Percentiles rank a stretch among this genome's conserved stretches.
Evolutionary conservation across 2,329 filamentous ascomycete genomes (phyloP).

Genomic region (Bisporella sp.): DNA sequence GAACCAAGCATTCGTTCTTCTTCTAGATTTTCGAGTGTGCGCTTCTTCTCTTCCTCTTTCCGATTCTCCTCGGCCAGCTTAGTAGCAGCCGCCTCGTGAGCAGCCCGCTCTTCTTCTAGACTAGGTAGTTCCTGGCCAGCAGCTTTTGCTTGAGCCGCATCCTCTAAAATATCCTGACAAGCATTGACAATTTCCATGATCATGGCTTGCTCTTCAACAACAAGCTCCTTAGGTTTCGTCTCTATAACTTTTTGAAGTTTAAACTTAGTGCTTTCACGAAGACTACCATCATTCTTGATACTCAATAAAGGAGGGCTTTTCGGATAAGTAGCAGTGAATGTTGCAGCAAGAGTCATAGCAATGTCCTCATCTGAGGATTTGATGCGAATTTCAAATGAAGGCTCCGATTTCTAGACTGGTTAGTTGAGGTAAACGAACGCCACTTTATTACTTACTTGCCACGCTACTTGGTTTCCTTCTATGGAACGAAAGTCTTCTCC

Average conservation of each 20-base stretch:
- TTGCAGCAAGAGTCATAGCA: conserved; percentile 65
- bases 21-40: conserved; percentile 51
- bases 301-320: conserved; percentile 71
- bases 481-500: conserved; percentile 79
- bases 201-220: conserved; percentile 46
- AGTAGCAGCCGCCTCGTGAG: conserved; percentile 67
- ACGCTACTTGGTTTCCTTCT: conserved; percentile 63
- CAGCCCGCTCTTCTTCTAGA: conserved; percentile 80
- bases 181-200: conserved; percentile 39
- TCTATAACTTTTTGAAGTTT: conserved; percentile 61
- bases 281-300: conserved; percentile 54
- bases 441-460: conserved; percentile 58
- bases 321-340: conserved; percentile 85
- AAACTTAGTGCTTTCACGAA: conserved; percentile 65
- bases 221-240: conserved; percentile 44
- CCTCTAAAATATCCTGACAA: conserved; percentile 70
- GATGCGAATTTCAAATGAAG: conserved; percentile 73
- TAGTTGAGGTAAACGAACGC: neutral
- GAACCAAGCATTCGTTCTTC: conserved; percentile 63
- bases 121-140: conserved; percentile 73
- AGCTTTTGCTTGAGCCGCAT: conserved; percentile 72
- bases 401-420: conserved; percentile 61
- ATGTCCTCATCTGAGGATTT: conserved; percentile 68
- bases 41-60: conserved; percentile 37
- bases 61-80: conserved; percentile 46